Conservation (phyloP, 108 stramenopile species). For the Discostella stelligeroides region DNA sequence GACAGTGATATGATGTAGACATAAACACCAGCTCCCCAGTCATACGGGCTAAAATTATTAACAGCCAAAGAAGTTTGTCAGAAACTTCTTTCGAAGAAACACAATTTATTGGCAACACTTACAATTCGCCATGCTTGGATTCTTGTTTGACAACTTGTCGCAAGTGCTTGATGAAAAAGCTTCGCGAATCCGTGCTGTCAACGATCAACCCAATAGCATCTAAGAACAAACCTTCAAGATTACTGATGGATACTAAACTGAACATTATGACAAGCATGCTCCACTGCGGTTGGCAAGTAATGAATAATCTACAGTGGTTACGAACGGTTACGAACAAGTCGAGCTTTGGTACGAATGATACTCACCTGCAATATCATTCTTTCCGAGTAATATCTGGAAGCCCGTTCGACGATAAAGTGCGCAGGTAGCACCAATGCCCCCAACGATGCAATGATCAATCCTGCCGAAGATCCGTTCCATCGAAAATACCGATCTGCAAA, state of each 20-base stretch:
- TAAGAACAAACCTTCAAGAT: slow-evolving; percentile 49
- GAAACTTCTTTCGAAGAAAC: background rate
- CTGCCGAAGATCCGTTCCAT: slow-evolving; percentile 65
- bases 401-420: slow-evolving; percentile 61
- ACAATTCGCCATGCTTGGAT: slow-evolving; percentile 35
- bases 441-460: slow-evolving; percentile 57
- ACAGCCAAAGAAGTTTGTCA: slow-evolving; percentile 1
- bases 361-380: slow-evolving; percentile 60
- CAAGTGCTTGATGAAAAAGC: slow-evolving; percentile 8
- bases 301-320: background rate
- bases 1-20: slow-evolving; percentile 71
- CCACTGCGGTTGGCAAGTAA: slow-evolving; percentile 4
- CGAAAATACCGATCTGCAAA: slow-evolving; percentile 58
- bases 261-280: slow-evolving; percentile 53
- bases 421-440: slow-evolving; percentile 61
- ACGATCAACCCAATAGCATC: slow-evolving; percentile 23
- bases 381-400: slow-evolving; percentile 68
- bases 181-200: slow-evolving; percentile 9
- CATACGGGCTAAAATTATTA: slow-evolving; percentile 49
- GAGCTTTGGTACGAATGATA: background rate
- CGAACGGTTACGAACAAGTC: too few species aligned
- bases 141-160: slow-evolving; percentile 6
- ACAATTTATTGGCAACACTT: slow-evolving; percentile 1
- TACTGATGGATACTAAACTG: slow-evolving; percentile 63
- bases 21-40: slow-evolving; percentile 67